A percentile compares a stretch with the other conserved stretches of the same genome.
These are phyloP conservation scores for Dovyalis caffra DNA, from an alignment of 345 rosid genomes.

Conservation along the genomic window DNA sequence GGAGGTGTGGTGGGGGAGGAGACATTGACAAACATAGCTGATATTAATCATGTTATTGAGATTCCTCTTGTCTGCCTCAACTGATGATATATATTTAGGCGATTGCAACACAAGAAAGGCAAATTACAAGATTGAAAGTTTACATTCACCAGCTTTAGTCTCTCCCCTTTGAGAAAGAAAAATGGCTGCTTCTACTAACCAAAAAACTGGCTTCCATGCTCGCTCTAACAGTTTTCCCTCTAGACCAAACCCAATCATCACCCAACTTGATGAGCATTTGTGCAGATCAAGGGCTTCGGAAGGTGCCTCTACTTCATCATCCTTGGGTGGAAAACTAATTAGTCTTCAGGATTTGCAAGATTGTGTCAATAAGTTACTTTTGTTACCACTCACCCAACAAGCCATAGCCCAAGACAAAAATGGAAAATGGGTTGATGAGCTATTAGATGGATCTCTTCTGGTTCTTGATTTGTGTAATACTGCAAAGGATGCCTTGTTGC, in stretches of 20 bases:
- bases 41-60: neutral
- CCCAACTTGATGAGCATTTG: too few species aligned
- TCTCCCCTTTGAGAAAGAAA: neutral
- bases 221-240: neutral
- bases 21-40: neutral
- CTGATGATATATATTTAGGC: neutral
- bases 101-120: neutral
- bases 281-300: too few species aligned
- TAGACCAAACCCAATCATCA: too few species aligned
- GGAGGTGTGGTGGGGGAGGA: neutral
- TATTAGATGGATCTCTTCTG: too few species aligned
- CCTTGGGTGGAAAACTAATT: too few species aligned
- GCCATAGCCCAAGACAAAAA: too few species aligned
- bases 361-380: too few species aligned
- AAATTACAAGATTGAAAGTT: neutral
- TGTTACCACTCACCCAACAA: too few species aligned
- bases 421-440: too few species aligned
- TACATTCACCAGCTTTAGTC: neutral
- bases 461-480: too few species aligned
- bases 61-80: neutral
- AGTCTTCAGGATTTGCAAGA: too few species aligned
- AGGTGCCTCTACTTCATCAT: too few species aligned
- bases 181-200: neutral
- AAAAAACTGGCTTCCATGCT: neutral
- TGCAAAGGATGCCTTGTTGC: conserved; percentile 23